Evolutionary conservation across 2,329 filamentous ascomycete species (phyloP).

Genomic region (Fusarium sp.): DNA sequence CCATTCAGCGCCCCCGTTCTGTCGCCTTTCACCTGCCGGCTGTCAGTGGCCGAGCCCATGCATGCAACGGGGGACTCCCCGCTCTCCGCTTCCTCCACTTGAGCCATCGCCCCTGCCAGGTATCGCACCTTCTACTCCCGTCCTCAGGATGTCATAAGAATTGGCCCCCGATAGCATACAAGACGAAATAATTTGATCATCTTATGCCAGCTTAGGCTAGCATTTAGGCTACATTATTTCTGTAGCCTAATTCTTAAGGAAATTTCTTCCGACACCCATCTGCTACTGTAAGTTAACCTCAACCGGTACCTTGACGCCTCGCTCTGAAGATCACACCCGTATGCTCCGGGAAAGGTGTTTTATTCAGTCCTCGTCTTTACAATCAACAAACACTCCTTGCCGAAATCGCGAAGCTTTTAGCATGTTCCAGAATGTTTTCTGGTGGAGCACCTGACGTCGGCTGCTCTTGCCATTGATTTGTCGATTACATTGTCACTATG

Average conservation of each 20-base stretch:
- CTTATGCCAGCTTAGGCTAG: no score
- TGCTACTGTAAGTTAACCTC: constrained; percentile 7
- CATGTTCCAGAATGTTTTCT: not conserved
- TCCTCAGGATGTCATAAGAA: no score
- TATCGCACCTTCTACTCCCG: not conserved
- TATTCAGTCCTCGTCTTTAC: not conserved
- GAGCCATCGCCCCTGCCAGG: constrained; percentile 3
- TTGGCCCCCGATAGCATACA: no score
- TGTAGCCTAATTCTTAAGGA: no score
- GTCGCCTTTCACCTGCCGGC: constrained; percentile 15
- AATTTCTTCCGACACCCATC: no score
- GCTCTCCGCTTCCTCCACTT: constrained; percentile 3
- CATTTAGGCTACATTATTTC: no score
- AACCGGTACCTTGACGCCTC: not conserved
- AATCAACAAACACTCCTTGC: not conserved
- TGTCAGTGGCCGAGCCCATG: constrained; percentile 15
- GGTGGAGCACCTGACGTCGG: not conserved
- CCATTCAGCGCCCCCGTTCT: constrained; percentile 30
- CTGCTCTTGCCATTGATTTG: not conserved
- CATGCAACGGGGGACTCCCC: constrained; percentile 8
- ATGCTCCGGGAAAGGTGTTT: not conserved
- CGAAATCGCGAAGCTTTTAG: not conserved
- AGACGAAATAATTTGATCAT: no score
- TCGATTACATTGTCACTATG: not conserved
- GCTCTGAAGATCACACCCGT: constrained; percentile 6